A percentile compares a stretch with the other conserved stretches of the same genome.
Conservation (phyloP, 1,284 basidiomycete species). For the Ganoderma lingzhi region DNA sequence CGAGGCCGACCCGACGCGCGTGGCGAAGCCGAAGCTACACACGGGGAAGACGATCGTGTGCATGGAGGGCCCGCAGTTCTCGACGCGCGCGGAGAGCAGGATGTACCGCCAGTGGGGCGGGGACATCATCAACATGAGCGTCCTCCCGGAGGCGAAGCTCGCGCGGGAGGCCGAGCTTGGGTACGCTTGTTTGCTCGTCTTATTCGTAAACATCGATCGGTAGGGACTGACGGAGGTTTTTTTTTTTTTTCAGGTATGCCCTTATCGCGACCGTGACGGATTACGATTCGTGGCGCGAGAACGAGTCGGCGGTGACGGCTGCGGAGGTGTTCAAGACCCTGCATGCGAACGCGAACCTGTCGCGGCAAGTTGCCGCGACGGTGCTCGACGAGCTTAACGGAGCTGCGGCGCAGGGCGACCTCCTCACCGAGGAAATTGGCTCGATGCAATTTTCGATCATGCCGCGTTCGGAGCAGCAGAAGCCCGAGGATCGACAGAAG, state of each 20-base stretch:
- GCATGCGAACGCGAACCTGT: slow-evolving; percentile 85
- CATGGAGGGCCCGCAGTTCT: slow-evolving; percentile 98
- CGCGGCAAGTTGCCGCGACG: slow-evolving; percentile 76
- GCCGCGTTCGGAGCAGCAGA: slow-evolving; percentile 71
- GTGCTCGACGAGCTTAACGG: slow-evolving; percentile 83
- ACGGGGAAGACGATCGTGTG: slow-evolving; percentile 89
- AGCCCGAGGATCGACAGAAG: slow-evolving; percentile 75
- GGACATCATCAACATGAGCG: slow-evolving; percentile 97
- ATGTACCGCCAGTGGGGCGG: slow-evolving; percentile 97
- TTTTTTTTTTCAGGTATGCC: slow-evolving; percentile 68
- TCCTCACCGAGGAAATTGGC: slow-evolving; percentile 75
- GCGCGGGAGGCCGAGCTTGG: slow-evolving; percentile 95
- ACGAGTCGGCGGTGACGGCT: slow-evolving; percentile 85
- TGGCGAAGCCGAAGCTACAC: slow-evolving; percentile 73
- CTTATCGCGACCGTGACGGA: slow-evolving; percentile 92
- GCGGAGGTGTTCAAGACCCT: slow-evolving; percentile 91
- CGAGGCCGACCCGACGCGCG: slow-evolving; percentile 45
- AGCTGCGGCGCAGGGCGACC: slow-evolving; percentile 57
- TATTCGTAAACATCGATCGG: not conserved
- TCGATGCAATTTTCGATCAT: slow-evolving; percentile 89
- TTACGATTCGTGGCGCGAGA: slow-evolving; percentile 90
- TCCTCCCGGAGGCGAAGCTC: slow-evolving; percentile 94
- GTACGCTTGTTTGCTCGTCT: slow-evolving; percentile 49
- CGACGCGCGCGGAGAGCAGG: slow-evolving; percentile 92
- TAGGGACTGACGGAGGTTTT: slow-evolving; percentile 13